Base-by-base conservation (phyloP, 2,329 filamentous ascomycete species). In the Fusarium domesticum region DNA sequence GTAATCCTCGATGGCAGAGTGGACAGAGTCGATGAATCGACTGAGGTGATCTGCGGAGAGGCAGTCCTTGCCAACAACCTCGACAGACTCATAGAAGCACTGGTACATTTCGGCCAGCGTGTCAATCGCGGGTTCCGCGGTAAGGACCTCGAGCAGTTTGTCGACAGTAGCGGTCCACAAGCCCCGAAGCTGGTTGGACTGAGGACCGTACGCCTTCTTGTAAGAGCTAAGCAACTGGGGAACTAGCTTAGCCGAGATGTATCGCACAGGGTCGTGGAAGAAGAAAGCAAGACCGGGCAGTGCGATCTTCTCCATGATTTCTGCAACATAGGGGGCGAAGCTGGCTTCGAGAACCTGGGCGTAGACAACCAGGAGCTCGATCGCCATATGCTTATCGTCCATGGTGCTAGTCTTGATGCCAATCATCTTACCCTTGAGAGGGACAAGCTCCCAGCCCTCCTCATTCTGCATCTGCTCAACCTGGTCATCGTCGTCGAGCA, bases 351-450 rank as follows among this genome's bases (percentile, higher is more conserved):
- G 78, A 18, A 96, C 91, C 65, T 96, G 90, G 2, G 93, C 92
- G 63, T 98, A 98, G 50, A 98, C 92, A 36, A 95, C 91, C 48
- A 98, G 86, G 41, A 98, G 82, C 70, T 98, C 93, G 54, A 98
- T 97, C n/a, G 93, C 93, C 80, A 96, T 96, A 68, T 97, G 91
- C 75, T 98, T 98, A 71, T 98, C 93, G 60, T 98, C 93, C 67
- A 98, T 84, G 8, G 87, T 89, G 66, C 89, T 96, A 6, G 93
- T 98, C 72, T 91, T 90, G 72, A 98, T 98, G 53, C 93, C 93
- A 62, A 98, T 96, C 69, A 96, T 89, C 74, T 97, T 97, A 55
- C 93, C 93, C 71, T 96, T 96, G 43, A 98, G 78, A 7, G 93
- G 93, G 14, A 98, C 90, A 56, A 98, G 77, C 68, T 98, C 93